Evolutionary conservation across 441 rosid genomes (phyloP).

Genomic region (Mallotus japonicus): DNA sequence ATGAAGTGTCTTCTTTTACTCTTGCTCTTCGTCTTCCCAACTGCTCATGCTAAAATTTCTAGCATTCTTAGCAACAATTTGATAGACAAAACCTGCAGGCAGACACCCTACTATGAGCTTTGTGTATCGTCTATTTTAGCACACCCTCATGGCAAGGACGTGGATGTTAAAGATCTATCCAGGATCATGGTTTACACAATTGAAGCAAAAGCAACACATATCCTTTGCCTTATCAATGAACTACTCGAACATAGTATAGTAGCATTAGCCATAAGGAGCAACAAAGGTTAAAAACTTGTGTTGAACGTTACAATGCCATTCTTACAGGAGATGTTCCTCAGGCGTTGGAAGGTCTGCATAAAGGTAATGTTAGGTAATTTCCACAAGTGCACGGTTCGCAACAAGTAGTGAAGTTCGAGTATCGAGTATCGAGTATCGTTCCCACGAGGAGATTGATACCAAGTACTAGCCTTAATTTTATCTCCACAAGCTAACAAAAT

Average conservation of each 20-base stretch:
- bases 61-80: slow-evolving; percentile 20
- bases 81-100: slow-evolving; percentile 33
- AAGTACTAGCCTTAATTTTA: no score
- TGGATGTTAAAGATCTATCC: slow-evolving; percentile 29
- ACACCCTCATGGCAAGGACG: slow-evolving; percentile 24
- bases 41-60: slow-evolving; percentile 17
- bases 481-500: no score
- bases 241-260: slow-evolving; percentile 10
- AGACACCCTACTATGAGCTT: slow-evolving; percentile 34
- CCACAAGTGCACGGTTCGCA: no score
- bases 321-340: slow-evolving; percentile 30
- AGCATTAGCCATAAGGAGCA: neutral
- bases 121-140: slow-evolving; percentile 21
- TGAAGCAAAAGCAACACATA: slow-evolving; percentile 24
- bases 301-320: slow-evolving; percentile 27
- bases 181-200: slow-evolving; percentile 24
- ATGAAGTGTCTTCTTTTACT: slow-evolving; percentile 12
- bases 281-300: slow-evolving; percentile 25
- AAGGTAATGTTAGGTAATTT: slow-evolving; percentile 20
- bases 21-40: slow-evolving; percentile 15
- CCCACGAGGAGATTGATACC: no score
- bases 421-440: no score
- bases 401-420: no score
- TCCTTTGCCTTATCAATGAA: slow-evolving; percentile 22
- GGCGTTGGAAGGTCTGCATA: slow-evolving; percentile 20